Conservation (phyloP, 106 monocot genomes). For the Hemerocallis citrina region DNA sequence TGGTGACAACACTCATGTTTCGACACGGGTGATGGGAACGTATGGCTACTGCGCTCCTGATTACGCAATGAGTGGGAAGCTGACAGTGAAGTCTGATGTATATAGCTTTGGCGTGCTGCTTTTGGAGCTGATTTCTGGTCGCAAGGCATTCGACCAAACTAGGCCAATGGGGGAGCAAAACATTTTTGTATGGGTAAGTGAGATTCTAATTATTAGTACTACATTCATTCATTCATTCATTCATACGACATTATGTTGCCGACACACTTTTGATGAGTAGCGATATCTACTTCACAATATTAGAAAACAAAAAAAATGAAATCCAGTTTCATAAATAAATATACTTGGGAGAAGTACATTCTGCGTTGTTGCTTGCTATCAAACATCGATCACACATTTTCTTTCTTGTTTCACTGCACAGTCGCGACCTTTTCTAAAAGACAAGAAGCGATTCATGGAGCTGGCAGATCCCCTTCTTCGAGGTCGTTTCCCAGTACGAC, state of each 20-base stretch:
- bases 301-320: no score
- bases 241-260: background rate
- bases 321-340: no score
- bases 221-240: background rate
- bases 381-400: background rate
- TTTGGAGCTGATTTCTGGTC: constrained; percentile 35
- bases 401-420: constrained; percentile 21
- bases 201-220: no score
- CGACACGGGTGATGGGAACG: constrained; percentile 71
- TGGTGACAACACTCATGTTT: constrained; percentile 57
- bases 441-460: constrained; percentile 26
- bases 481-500: constrained; percentile 47
- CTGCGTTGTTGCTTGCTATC: background rate
- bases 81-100: constrained; percentile 32
- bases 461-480: constrained; percentile 55
- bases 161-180: constrained; percentile 21
- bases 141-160: constrained; percentile 17
- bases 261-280: background rate
- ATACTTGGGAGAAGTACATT: no score
- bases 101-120: constrained; percentile 42
- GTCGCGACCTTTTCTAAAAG: constrained; percentile 55
- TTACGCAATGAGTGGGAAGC: constrained; percentile 33
- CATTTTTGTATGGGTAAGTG: constrained; percentile 25
- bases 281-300: background rate
- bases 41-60: constrained; percentile 69